Percentiles rank a stretch among this genome's conserved stretches.
These are phyloP conservation scores for Candida michaelii DNA, from an alignment of 805 yeast species.

Conservation along the genomic window DNA sequence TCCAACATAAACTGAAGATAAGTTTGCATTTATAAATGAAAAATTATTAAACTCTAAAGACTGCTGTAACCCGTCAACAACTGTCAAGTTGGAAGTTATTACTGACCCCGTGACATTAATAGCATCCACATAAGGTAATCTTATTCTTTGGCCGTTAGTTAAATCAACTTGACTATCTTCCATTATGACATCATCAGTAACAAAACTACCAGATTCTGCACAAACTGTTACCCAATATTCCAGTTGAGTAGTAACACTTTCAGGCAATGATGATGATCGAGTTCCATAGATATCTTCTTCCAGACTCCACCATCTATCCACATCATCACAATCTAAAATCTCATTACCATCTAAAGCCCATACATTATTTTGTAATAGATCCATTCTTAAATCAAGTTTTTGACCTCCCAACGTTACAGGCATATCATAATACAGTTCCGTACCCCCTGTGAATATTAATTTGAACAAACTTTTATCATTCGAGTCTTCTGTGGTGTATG, in stretches of 20 bases:
- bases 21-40: constrained; percentile 28
- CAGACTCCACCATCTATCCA: constrained; percentile 20
- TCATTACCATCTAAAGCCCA: constrained; percentile 35
- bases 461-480: constrained; percentile 11
- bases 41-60: constrained; percentile 19
- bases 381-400: constrained; percentile 25
- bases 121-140: constrained; percentile 30
- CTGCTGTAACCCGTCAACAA: constrained; percentile 15
- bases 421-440: constrained; percentile 10
- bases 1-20: constrained; percentile 26
- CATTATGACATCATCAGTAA: constrained; percentile 11
- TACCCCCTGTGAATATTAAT: constrained; percentile 12
- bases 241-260: constrained; percentile 19
- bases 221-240: constrained; percentile 27
- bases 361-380: constrained; percentile 36
- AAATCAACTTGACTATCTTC: constrained; percentile 17
- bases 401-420: constrained; percentile 16
- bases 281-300: constrained; percentile 13
- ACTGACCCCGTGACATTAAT: constrained; percentile 28
- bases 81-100: constrained; percentile 23
- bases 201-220: constrained; percentile 26
- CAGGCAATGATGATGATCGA: constrained; percentile 7
- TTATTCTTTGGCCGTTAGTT: constrained; percentile 2
- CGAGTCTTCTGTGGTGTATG: constrained; percentile 11
- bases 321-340: constrained; percentile 24